These are phyloP conservation scores for Hypoxylon trugodes DNA, from an alignment of 495 filamentous ascomycete genomes.

Conservation along the genomic window DNA sequence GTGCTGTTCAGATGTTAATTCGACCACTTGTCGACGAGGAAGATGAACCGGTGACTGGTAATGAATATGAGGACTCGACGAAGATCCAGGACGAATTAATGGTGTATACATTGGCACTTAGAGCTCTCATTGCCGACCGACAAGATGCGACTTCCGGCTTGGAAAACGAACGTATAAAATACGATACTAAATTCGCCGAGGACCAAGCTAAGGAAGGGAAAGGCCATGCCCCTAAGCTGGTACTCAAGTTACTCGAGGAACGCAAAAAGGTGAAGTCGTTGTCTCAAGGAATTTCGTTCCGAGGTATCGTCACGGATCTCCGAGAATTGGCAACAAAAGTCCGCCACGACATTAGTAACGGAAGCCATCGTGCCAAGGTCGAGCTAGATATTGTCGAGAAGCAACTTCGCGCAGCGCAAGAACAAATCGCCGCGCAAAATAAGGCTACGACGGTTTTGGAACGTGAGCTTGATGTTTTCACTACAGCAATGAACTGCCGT, in stretches of 20 bases:
- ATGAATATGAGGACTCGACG: conserved; percentile 89
- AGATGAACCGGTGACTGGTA: conserved; percentile 72
- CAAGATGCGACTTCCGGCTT: conserved; percentile 78
- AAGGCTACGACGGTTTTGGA: conserved; percentile 69
- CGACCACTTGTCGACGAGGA: conserved; percentile 86
- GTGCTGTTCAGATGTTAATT: conserved; percentile 72
- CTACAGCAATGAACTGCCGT: conserved; percentile 78
- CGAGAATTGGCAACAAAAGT: conserved; percentile 69
- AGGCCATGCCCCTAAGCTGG: conserved; percentile 75
- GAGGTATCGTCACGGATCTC: conserved; percentile 72
- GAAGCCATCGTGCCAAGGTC: conserved; percentile 66
- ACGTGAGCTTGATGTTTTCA: conserved; percentile 80
- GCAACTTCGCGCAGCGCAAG: conserved; percentile 65
- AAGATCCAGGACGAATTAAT: conserved; percentile 84
- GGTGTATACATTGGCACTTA: conserved; percentile 80
- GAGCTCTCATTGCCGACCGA: conserved; percentile 79
- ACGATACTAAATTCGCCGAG: conserved; percentile 71
- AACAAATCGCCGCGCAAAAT: conserved; percentile 68
- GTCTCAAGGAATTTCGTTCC: conserved; percentile 60
- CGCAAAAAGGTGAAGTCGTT: conserved; percentile 68
- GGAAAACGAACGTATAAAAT: conserved; percentile 77
- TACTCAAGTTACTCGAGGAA: conserved; percentile 66
- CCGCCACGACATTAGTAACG: conserved; percentile 65
- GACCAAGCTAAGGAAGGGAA: conserved; percentile 66
- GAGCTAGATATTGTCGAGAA: conserved; percentile 69